These are phyloP conservation scores for Psilocybe cubensis DNA, from an alignment of 768 basidiomycete genomes.

Conservation along the genomic window DNA sequence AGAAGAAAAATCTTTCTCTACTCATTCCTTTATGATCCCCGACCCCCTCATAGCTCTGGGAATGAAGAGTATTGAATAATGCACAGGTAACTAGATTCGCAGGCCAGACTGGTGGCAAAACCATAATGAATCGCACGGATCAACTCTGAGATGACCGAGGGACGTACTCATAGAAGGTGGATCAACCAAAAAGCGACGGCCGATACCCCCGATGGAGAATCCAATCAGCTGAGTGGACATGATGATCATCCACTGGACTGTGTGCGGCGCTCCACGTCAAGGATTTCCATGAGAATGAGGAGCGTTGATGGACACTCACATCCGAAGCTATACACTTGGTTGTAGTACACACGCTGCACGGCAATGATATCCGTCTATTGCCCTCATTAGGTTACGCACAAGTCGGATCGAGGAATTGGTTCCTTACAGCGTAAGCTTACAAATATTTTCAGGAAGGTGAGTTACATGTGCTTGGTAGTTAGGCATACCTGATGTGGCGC, in stretches of 20 bases:
- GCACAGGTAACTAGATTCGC: constrained; percentile 70
- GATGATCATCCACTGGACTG: constrained; percentile 71
- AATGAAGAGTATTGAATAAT: constrained; percentile 74
- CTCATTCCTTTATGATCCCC: constrained; percentile 58
- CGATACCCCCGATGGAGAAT: constrained; percentile 74
- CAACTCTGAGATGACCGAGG: background rate
- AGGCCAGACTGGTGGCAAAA: constrained; percentile 59
- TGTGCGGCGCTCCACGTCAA: background rate
- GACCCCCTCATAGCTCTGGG: constrained; percentile 63
- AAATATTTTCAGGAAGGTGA: background rate
- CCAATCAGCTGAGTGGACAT: constrained; percentile 70
- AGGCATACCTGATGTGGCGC: constrained; percentile 1
- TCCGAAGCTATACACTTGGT: constrained; percentile 55
- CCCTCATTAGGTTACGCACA: background rate
- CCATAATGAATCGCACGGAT: background rate
- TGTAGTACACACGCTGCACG: constrained; percentile 64
- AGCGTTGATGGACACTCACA: background rate
- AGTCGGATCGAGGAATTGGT: background rate
- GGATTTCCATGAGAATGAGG: background rate
- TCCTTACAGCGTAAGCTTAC: constrained; percentile 9
- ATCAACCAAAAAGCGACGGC: constrained; percentile 68
- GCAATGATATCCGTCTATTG: constrained; percentile 58
- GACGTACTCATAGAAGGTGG: constrained; percentile 55
- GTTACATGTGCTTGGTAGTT: background rate
- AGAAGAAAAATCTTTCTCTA: constrained; percentile 70